Conservation (phyloP, 2,329 filamentous ascomycete species). For the Claviceps sp. region DNA sequence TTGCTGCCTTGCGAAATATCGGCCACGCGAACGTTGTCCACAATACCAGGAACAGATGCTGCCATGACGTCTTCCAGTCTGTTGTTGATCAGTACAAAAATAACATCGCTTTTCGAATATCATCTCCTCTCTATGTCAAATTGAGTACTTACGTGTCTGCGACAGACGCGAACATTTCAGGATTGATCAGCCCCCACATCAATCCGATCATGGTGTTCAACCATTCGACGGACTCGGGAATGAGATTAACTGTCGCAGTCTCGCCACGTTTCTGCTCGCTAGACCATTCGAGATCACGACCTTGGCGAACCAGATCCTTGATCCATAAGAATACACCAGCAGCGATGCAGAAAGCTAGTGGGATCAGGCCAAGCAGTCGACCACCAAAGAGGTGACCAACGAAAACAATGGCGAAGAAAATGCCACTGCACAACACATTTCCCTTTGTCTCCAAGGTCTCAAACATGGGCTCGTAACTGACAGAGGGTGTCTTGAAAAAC, state of each 20-base stretch:
- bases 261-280: constrained; percentile 76
- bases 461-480: constrained; percentile 86
- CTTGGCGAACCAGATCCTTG: constrained; percentile 72
- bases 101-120: not conserved
- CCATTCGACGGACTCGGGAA: constrained; percentile 91
- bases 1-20: constrained; percentile 93
- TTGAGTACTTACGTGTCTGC: constrained; percentile 54
- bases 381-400: constrained; percentile 71
- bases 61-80: constrained; percentile 74
- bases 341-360: constrained; percentile 55
- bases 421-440: constrained; percentile 53
- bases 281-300: constrained; percentile 74
- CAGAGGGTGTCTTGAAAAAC: constrained; percentile 84
- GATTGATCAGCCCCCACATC: constrained; percentile 84
- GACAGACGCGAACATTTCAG: constrained; percentile 83
- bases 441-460: constrained; percentile 59
- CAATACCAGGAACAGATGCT: constrained; percentile 76
- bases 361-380: constrained; percentile 60
- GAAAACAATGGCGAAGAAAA: constrained; percentile 62
- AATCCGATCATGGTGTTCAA: constrained; percentile 80
- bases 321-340: constrained; percentile 81
- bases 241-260: constrained; percentile 73
- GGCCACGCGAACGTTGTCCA: constrained; percentile 89
- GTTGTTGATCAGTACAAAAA: not conserved
- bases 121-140: not conserved